Evolutionary conservation across 164 flowering plant species (phyloP).

Genomic region (Paratinospora sagittata): DNA sequence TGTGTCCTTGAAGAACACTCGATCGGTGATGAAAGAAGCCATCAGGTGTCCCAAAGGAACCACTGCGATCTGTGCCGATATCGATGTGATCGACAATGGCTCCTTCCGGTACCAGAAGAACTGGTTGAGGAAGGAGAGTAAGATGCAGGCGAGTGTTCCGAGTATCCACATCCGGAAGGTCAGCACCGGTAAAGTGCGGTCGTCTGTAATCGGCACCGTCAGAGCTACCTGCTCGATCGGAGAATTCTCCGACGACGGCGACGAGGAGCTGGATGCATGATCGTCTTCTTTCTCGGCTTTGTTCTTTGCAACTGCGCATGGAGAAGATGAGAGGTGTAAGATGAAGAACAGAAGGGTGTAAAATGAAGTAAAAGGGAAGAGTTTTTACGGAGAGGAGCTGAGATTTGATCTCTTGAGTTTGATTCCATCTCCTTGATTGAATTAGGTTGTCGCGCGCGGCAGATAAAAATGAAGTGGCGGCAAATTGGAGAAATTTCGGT

Average conservation of each 20-base stretch:
- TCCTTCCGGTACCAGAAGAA: slow-evolving; percentile 26
- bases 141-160: slow-evolving; percentile 18
- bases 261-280: background rate
- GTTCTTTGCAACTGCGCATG: background rate
- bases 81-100: slow-evolving; percentile 18
- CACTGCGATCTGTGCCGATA: slow-evolving; percentile 26
- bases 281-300: background rate
- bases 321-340: too few species aligned
- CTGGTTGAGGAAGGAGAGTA: slow-evolving; percentile 24
- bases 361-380: background rate
- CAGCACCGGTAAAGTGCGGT: slow-evolving; percentile 17
- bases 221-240: slow-evolving; percentile 26
- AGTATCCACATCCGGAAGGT: slow-evolving; percentile 27
- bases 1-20: slow-evolving; percentile 18
- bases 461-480: too few species aligned
- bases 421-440: background rate
- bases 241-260: slow-evolving; percentile 7
- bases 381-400: slow-evolving; percentile 7
- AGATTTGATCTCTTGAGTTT: background rate
- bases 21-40: slow-evolving; percentile 15
- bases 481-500: too few species aligned
- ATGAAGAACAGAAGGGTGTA: background rate
- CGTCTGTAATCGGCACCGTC: slow-evolving; percentile 25
- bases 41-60: slow-evolving; percentile 25
- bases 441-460: too few species aligned